phyloP scores from a whole-genome alignment of 2,329 filamentous ascomycete species.

The Cladophialophora chaetospira region DNA sequence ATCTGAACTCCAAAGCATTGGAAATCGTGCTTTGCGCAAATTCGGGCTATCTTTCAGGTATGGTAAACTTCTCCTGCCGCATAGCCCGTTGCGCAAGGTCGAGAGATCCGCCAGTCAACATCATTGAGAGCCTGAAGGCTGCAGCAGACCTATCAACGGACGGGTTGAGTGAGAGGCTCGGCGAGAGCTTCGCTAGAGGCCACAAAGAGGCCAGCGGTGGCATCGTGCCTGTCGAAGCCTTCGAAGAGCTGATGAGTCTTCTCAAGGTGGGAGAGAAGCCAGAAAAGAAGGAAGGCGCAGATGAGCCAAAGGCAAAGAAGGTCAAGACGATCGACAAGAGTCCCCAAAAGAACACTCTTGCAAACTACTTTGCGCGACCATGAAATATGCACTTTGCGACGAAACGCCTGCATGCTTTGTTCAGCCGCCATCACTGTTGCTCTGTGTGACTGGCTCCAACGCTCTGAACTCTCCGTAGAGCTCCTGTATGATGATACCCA shows the following conservation, averaged over 20 bases:
- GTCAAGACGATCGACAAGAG: slow-evolving; percentile 35
- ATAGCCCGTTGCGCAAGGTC: slow-evolving; percentile 59
- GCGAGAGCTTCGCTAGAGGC: slow-evolving; percentile 65
- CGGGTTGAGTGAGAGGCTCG: slow-evolving; percentile 53
- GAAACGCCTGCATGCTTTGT: too few species aligned
- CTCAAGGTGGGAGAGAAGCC: slow-evolving; percentile 62
- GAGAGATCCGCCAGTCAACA: slow-evolving; percentile 59
- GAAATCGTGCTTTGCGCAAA: slow-evolving; percentile 69
- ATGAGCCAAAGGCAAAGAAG: slow-evolving; percentile 40
- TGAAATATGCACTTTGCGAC: too few species aligned
- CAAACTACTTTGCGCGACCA: slow-evolving; percentile 57
- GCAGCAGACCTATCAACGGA: slow-evolving; percentile 51
- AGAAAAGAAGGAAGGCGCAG: slow-evolving; percentile 39
- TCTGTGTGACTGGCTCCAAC: neutral
- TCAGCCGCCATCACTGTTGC: neutral
- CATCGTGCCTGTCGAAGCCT: slow-evolving; percentile 61
- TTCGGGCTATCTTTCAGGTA: slow-evolving; percentile 62
- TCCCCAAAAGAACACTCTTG: slow-evolving; percentile 57
- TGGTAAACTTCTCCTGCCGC: slow-evolving; percentile 69
- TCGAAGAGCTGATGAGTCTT: slow-evolving; percentile 64
- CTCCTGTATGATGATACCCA: slow-evolving; percentile 1
- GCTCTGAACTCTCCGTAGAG: neutral
- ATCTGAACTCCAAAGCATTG: slow-evolving; percentile 59
- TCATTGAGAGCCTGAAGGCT: slow-evolving; percentile 59
- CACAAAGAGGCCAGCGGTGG: slow-evolving; percentile 70